Evolutionary conservation across 208 protist species (phyloP).

Genomic region (Trypanosoma caninum): DNA sequence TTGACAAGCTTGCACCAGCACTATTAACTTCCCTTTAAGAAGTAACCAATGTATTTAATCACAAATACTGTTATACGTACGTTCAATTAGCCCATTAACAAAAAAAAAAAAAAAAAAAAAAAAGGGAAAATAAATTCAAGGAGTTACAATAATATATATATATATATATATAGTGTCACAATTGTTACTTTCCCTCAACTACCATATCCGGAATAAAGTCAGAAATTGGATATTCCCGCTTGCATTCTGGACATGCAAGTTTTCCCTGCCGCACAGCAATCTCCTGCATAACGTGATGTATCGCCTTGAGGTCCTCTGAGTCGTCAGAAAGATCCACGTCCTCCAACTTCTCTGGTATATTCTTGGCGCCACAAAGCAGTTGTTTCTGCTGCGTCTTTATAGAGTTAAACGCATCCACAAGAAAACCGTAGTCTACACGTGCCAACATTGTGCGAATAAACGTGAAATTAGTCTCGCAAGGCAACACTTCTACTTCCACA

Average conservation of each 20-base stretch:
- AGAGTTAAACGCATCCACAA: constrained; percentile 47
- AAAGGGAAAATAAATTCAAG: background rate
- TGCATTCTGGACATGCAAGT: constrained; percentile 67
- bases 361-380: constrained; percentile 3
- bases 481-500: constrained; percentile 43
- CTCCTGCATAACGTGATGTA: constrained; percentile 70
- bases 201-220: constrained; percentile 91
- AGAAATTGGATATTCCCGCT: constrained; percentile 52
- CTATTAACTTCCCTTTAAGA: background rate
- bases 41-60: too few relatives aligned
- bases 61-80: too few relatives aligned
- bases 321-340: constrained; percentile 56
- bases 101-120: background rate
- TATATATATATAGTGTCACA: background rate
- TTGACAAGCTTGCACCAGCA: background rate
- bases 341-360: constrained; percentile 54
- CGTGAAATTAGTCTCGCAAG: constrained; percentile 65
- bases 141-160: background rate
- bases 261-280: constrained; percentile 66
- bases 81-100: too few relatives aligned
- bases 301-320: constrained; percentile 38
- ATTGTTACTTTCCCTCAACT: constrained; percentile 6
- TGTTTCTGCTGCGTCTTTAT: constrained; percentile 32
- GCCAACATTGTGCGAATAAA: constrained; percentile 85
- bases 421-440: constrained; percentile 72